Conservation (phyloP, 768 basidiomycete species). For the Tulasnella calospora region DNA sequence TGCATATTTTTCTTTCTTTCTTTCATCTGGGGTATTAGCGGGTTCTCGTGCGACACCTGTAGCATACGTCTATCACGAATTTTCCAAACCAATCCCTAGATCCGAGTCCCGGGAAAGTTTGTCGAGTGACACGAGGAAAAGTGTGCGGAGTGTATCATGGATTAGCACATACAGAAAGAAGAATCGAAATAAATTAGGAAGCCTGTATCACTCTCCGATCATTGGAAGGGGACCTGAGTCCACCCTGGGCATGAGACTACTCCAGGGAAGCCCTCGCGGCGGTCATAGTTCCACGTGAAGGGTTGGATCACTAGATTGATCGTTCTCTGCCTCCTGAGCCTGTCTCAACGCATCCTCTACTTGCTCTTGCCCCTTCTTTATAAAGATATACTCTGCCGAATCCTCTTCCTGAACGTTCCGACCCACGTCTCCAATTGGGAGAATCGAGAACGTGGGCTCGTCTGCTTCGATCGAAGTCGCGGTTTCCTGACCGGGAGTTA, state of each 20-base stretch:
- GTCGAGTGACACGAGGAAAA: not conserved
- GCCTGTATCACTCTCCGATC: constrained; percentile 1
- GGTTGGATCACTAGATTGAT: not conserved
- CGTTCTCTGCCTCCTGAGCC: constrained; percentile 2
- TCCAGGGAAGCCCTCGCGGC: not conserved
- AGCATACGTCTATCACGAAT: constrained; percentile 7
- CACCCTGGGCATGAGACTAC: constrained; percentile 1
- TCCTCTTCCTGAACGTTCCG: not conserved
- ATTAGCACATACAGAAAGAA: constrained; percentile 8
- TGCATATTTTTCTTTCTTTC: not conserved
- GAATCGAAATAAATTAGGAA: constrained; percentile 9
- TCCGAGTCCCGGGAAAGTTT: constrained; percentile 4
- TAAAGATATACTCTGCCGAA: constrained; percentile 7
- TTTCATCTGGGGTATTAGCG: constrained; percentile 11
- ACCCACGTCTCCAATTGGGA: constrained; percentile 18
- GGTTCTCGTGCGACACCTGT: not conserved
- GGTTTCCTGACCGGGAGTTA: not conserved
- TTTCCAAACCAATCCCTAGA: constrained; percentile 6
- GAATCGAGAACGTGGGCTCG: constrained; percentile 16
- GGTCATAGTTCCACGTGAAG: constrained; percentile 9
- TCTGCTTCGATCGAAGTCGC: not conserved
- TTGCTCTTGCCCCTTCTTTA: constrained; percentile 17
- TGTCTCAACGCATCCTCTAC: constrained; percentile 22
- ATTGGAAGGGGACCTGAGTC: not conserved
- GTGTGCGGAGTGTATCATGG: constrained; percentile 7